Base-by-base conservation (phyloP, 495 filamentous ascomycete genomes). In the Pyrenula massariospora region DNA sequence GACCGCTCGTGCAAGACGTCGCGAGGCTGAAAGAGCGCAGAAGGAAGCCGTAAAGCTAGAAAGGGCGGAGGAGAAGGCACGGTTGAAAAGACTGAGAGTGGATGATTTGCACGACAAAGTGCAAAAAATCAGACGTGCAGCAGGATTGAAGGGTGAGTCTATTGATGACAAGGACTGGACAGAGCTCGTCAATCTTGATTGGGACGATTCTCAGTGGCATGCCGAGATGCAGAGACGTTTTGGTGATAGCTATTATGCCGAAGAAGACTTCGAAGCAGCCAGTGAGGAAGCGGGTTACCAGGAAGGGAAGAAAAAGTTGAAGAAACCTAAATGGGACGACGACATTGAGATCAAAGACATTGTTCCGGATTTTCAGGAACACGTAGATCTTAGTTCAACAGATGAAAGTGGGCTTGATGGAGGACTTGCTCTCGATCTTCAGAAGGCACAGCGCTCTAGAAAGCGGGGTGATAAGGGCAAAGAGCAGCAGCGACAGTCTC, bases 311-410 rank as follows among this genome's bases (percentile, higher is more conserved):
- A 74, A 72, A 58, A 83, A 81, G 57, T 70, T 80, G 19, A 93
- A 89, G 76, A 98, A 98, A 76, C 93, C 93, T 20, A 88, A 84
- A 56, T 98, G 91, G 88, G 87, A 95, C 57, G 89, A 96, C 61
- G 93, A 98, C 63, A 96, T 97, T 63, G 91, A 95, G 63, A 96
- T 97, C 71, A 86, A 84, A 24, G 92, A 98, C 66, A 70, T 98
- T 24, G 70, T 96, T 47, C 90, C 91, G 1, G 89, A 93, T 57
- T 96, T 94, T 63, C 81, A 79, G 12, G 75, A 88, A 15, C 31
- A 42, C 5, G 31, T 42, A 5, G 31, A 42, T 5, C 15, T 42
- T 15, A 42, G 8, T 42, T 42, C 31, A 42, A 8, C 31, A 42
- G 31, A 42, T 42, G 24, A 66, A 72, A 22, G 65, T 68, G 24